phyloP scores from a whole-genome alignment of 768 basidiomycete genomes.

The Tylopilus plumbeoviolaceoides region DNA sequence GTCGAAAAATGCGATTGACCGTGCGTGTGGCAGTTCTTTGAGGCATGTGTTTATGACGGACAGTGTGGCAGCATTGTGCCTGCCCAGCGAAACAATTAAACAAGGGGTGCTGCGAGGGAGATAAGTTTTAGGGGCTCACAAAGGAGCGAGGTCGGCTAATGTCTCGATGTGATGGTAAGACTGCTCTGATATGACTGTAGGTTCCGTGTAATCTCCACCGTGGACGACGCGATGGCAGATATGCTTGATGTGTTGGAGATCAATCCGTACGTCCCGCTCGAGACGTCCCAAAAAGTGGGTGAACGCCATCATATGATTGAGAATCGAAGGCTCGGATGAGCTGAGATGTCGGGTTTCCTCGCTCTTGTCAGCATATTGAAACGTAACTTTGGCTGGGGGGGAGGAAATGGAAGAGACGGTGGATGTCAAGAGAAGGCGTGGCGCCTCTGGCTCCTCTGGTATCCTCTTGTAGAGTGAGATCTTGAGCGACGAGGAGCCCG shows the following conservation, averaged over 20 bases:
- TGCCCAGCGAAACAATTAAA: slow-evolving; percentile 16
- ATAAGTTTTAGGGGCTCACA: slow-evolving; percentile 51
- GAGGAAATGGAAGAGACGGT: slow-evolving; percentile 56
- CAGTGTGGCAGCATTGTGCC: slow-evolving; percentile 61
- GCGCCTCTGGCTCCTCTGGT: slow-evolving; percentile 27
- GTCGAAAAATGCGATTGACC: slow-evolving; percentile 84
- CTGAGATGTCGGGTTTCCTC: slow-evolving; percentile 17
- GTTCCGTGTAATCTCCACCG: slow-evolving; percentile 71
- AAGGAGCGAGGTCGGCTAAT: slow-evolving; percentile 76
- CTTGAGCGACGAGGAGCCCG: slow-evolving; percentile 86
- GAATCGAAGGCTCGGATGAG: slow-evolving; percentile 33
- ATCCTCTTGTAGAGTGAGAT: slow-evolving; percentile 56
- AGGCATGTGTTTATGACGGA: slow-evolving; percentile 60
- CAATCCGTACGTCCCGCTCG: slow-evolving; percentile 38
- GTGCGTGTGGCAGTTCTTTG: slow-evolving; percentile 57
- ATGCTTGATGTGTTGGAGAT: slow-evolving; percentile 41
- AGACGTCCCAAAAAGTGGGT: slow-evolving; percentile 52
- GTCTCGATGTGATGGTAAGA: slow-evolving; percentile 70
- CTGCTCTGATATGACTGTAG: slow-evolving; percentile 63
- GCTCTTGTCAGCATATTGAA: slow-evolving; percentile 21
- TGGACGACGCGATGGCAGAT: slow-evolving; percentile 86
- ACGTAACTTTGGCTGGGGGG: slow-evolving; percentile 50
- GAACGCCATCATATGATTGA: slow-evolving; percentile 62
- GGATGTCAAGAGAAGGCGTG: slow-evolving; percentile 46
- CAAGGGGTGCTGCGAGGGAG: slow-evolving; percentile 41